Evolutionary conservation across 768 basidiomycete species (phyloP).

Genomic region (Podaxis carcinomalis): DNA sequence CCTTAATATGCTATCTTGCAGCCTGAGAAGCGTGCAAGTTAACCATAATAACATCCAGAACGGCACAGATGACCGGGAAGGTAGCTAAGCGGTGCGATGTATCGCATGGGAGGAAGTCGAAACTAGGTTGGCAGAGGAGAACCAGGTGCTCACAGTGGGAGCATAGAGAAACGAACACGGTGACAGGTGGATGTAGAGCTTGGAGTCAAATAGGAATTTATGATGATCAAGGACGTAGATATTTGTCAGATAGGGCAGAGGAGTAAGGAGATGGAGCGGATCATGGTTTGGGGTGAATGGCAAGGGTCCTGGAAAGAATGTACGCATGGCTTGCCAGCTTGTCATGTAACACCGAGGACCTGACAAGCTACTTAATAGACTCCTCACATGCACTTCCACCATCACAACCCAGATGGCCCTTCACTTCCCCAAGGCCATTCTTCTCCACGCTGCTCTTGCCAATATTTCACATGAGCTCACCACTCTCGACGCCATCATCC

Average conservation of each 20-base stretch:
- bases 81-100: not conserved
- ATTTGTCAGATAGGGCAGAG: not conserved
- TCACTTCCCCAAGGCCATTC: conserved; percentile 20
- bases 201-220: not conserved
- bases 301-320: not conserved
- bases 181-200: not conserved
- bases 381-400: conserved; percentile 16
- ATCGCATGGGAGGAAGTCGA: not conserved
- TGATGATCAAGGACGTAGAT: not conserved
- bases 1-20: not conserved
- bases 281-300: not conserved
- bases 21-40: not conserved
- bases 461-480: conserved; percentile 40
- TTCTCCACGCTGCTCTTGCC: conserved; percentile 52
- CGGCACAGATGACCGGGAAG: conserved; percentile 10
- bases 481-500: conserved; percentile 37
- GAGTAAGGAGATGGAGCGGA: not conserved
- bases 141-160: not conserved
- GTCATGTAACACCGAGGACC: conserved; percentile 8
- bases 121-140: not conserved
- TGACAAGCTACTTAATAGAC: not conserved
- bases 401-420: conserved; percentile 12
- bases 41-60: conserved; percentile 7
- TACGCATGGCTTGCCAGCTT: not conserved
- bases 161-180: not conserved